Base-by-base conservation (phyloP, 441 rosid species). In the Aleurites moluccanus region DNA sequence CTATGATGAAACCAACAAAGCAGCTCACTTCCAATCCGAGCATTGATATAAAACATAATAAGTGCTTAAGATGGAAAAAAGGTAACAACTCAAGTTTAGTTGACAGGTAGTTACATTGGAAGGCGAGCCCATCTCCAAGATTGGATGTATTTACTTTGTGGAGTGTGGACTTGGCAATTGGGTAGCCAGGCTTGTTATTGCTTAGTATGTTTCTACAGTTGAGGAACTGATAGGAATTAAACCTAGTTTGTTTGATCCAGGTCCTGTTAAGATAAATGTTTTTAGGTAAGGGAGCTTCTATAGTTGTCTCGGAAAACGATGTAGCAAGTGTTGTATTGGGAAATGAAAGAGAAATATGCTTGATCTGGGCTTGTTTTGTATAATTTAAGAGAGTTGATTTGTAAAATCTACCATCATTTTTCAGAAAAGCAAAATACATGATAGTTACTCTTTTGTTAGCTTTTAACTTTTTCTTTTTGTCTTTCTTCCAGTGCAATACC, bases 1-100 rank as follows among this genome's bases (percentile, higher is more conserved):
- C 89, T 47, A 69, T 79, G 40, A 79, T 72, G 9, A 72, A 78
- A 75, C 72, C 92, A 3, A 25, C 81, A 16, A 89, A 84, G 74
- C 90, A 86, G 73, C 86, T 86, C n/a, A 77, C 82, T 5, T 73
- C 85, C 52, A 74, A 72, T 73, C 78, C 92, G 0, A 90, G 96
- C 77, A 76, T 95, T 59, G 94, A 89, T 59, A 23, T 70, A 75
- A 92, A 85, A 77, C 89, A 90, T 73, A 87, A 87, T 76, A 90
- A 87, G 81, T 93, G 99, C 89, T 84, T 93, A 85, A 89, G 90
- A 89, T 88, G 79, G 86, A 55, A 4, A 91, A 83, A 85, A 79
- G 79, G 81, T 82, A 80, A 77, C 62, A 63, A 25, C 69, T 63
- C 40, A 53, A 49, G 44, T 16, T 23, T 72, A 25, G 77, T 61